phyloP scores from a whole-genome alignment of 2,329 filamentous ascomycete genomes.

The Pseudogymnoascus sp. region DNA sequence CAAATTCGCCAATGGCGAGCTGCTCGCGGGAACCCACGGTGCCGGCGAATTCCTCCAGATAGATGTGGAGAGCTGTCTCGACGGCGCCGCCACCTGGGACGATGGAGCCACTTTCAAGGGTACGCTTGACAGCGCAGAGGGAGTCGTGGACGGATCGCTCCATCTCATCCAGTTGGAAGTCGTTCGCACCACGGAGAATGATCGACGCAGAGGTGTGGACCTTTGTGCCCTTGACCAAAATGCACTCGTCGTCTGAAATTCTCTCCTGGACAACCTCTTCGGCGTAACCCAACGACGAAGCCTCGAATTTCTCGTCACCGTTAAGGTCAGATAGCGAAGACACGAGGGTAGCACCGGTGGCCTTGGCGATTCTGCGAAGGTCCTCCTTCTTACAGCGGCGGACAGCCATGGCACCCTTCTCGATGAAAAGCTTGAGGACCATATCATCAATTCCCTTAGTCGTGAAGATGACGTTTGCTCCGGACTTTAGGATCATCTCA shows the following conservation, averaged over 20 bases:
- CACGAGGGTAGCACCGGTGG: constrained; percentile 86
- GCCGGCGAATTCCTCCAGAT: constrained; percentile 95
- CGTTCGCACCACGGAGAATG: constrained; percentile 90
- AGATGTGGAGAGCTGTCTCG: constrained; percentile 98
- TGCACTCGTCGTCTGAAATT: constrained; percentile 98
- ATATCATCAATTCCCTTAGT: constrained; percentile 98
- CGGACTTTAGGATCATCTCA: constrained; percentile 95
- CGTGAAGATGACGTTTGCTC: constrained; percentile 90
- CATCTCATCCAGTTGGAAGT: constrained; percentile 97
- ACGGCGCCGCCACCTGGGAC: constrained; percentile 94
- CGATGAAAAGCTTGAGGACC: constrained; percentile 87
- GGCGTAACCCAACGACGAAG: constrained; percentile 79
- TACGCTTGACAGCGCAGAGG: constrained; percentile 92
- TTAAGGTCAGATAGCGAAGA: constrained; percentile 94
- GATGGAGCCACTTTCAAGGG: constrained; percentile 91
- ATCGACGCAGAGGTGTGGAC: constrained; percentile 89
- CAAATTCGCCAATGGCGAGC: constrained; percentile 95
- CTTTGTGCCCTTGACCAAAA: constrained; percentile 93
- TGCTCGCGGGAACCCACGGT: constrained; percentile 96
- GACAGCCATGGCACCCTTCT: constrained; percentile 92
- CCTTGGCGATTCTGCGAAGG: constrained; percentile 87
- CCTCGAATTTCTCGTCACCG: constrained; percentile 92
- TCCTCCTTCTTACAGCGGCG: constrained; percentile 98
- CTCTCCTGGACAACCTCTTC: constrained; percentile 97
- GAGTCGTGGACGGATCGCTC: constrained; percentile 97